Evolutionary conservation across 805 yeast species (phyloP), one percentile per base, ranked within the genome.

Genomic region (Wickerhamiella domercqiae): DNA sequence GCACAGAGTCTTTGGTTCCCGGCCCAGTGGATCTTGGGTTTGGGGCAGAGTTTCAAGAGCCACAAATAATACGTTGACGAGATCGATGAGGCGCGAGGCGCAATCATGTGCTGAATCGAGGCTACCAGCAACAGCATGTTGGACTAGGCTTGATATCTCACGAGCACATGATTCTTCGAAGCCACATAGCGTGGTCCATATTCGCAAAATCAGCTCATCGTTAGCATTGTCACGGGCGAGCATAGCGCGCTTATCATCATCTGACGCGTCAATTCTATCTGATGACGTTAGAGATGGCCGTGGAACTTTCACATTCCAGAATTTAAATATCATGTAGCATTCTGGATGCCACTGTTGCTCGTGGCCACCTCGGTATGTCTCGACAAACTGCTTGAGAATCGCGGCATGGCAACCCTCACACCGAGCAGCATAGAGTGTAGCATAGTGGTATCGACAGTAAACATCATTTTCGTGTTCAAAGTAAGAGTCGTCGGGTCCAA

Each of bases 291-390:
- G 20, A 13, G 33, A 5, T 7, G 33, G 18, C 3, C 34, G 34
- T 19, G 78, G 68, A 17, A 90, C 64, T 40, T 75, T 70, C 16
- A 86, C 93, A 53, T 83, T 84, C 98, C 98, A 90, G 52, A 83
- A 86, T 57, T 86, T 86, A 62, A 80, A 86, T 34, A 90, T 93
- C 84, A 93, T 93, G 54, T 84, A 90, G 63, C 99, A 90, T 55
- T 93, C 97, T 1, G 96, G 97, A 59, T 90, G 99, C 99, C 99
- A 90, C 54, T 83, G 93, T 56, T 86, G 94, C 41, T 80, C 78
- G 47, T 77, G 70, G 17, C 95, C 95, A 36, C 95, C 94, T 47
- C 90, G 68, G 43, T 74, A 81, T 32, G 87, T 73, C 56, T 87
- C 95, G 26, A 87, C 94, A 57, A 84, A 90, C 54, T 90, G 97